Evolutionary conservation across 1,284 basidiomycete genomes (phyloP).

Genomic region (Melampsora medusae): DNA sequence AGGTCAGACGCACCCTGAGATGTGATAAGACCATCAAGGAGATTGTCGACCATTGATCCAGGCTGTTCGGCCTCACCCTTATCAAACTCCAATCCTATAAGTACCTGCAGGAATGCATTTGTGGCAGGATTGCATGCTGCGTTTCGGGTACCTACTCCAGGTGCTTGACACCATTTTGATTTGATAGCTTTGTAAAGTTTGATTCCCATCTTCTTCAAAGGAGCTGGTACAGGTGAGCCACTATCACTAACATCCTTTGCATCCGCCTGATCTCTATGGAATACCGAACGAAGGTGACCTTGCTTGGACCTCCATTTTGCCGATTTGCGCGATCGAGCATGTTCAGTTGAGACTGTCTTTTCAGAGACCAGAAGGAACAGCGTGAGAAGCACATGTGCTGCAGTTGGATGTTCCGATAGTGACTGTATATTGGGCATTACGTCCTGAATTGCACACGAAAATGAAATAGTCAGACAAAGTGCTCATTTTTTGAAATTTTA

Average conservation of each 20-base stretch:
- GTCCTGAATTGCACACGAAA: slow-evolving; percentile 61
- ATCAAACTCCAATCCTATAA: slow-evolving; percentile 73
- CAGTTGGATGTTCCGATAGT: slow-evolving; percentile 76
- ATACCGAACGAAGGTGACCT: slow-evolving; percentile 71
- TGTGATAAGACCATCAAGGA: slow-evolving; percentile 76
- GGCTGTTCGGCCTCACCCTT: slow-evolving; percentile 63
- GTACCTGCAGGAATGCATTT: slow-evolving; percentile 58
- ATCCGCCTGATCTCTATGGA: slow-evolving; percentile 52
- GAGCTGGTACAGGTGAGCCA: slow-evolving; percentile 55
- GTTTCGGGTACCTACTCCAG: slow-evolving; percentile 7
- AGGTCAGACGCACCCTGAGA: slow-evolving; percentile 61
- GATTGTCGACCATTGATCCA: slow-evolving; percentile 75
- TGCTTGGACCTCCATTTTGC: slow-evolving; percentile 71
- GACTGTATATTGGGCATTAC: slow-evolving; percentile 64
- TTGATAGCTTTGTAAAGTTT: slow-evolving; percentile 62
- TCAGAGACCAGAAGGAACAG: slow-evolving; percentile 70
- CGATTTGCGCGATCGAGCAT: slow-evolving; percentile 72
- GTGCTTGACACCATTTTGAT: slow-evolving; percentile 16
- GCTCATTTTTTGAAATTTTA: slow-evolving; percentile 2
- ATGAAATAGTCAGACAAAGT: not conserved
- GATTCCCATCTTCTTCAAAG: slow-evolving; percentile 61
- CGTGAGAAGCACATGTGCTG: slow-evolving; percentile 78
- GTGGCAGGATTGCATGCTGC: slow-evolving; percentile 21
- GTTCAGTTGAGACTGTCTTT: slow-evolving; percentile 58
- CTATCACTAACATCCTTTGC: slow-evolving; percentile 19